phyloP scores from a whole-genome alignment of 2,329 filamentous ascomycete genomes.

The Trichoderma arundinaceum region DNA sequence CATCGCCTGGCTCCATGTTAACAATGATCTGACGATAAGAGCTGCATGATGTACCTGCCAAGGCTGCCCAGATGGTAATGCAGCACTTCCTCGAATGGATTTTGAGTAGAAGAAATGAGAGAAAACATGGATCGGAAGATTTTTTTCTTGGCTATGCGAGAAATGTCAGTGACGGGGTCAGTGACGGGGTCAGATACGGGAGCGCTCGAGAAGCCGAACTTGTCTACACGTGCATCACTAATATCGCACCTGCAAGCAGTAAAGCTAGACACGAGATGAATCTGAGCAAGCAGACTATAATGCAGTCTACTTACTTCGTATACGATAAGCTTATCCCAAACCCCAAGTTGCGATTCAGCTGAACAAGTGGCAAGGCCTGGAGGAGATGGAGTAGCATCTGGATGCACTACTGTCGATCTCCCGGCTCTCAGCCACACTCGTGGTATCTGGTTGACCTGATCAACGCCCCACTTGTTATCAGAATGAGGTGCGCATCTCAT shows the following conservation, averaged over 20 bases:
- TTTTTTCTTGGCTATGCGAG: constrained; percentile 14
- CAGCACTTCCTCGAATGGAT: not conserved
- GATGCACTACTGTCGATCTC: constrained; percentile 19
- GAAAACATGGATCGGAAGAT: not conserved
- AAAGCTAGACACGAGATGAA: not conserved
- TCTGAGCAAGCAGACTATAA: not conserved
- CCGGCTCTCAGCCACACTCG: constrained; percentile 3
- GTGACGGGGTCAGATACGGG: not conserved
- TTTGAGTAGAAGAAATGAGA: not conserved
- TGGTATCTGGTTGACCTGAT: not conserved
- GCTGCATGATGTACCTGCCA: not conserved
- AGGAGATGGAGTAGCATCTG: not conserved
- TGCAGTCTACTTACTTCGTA: no score
- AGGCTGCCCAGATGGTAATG: not conserved
- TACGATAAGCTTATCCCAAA: no score
- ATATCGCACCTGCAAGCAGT: not conserved
- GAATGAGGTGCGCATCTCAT: not conserved
- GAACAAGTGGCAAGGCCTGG: no score
- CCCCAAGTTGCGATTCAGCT: no score
- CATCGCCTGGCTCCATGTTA: not conserved
- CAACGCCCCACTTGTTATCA: not conserved
- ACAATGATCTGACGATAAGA: not conserved
- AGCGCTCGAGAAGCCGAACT: not conserved
- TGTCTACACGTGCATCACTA: not conserved
- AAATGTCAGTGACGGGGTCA: not conserved